Base-by-base conservation (phyloP, 2,329 filamentous ascomycete species). In the Clonostachys rosea region DNA sequence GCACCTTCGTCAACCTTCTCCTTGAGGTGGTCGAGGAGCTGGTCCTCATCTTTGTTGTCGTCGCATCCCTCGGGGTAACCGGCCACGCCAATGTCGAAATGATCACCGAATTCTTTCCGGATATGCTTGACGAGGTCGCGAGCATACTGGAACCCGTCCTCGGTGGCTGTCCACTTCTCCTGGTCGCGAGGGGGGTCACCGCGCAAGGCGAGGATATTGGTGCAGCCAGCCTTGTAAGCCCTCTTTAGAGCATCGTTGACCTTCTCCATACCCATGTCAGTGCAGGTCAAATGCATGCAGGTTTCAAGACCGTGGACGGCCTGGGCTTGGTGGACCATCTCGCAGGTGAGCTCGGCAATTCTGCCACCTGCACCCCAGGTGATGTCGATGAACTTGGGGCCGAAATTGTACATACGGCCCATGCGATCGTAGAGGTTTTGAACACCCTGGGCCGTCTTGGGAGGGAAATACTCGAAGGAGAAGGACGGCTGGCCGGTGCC, bases 371-470 rank as follows among this genome's bases (percentile, higher is more conserved):
- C 94, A 53, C 95, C 95, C 94, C 94, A 99, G 52, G 94, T 99
- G 61, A 99, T 87, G 69, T 99, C 94, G 66, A 99, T 91, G 74
- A 99, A 99, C 61, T 91, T 87, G 53, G 92, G 94, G 2, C 91
- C 94, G 53, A 95, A 82, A 60, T 86, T 83, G 69, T 96, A 91
- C 94, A 99, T 99, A 70, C 91, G 91, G 71, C 99, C 94, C 89
- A 99, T 97, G 58, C 94, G 89, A 59, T 99, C 94, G 77, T 99
- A 99, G 49, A 99, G 84, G 68, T 99, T 99, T 73, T 99, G 94
- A 12, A 99, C 92, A 78, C 94, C 94, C 72, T 94, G 89, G 11
- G 89, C 87, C 8, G 94, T 99, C 75, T 99, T 99, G 37, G 94
- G 94, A 45, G 94, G 94, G 71, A 99, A 99, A 78, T 96, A 99